Percentiles rank a stretch among this genome's conserved stretches.
Conservation (phyloP, 345 rosid species). For the Eucalyptus sp. region DNA sequence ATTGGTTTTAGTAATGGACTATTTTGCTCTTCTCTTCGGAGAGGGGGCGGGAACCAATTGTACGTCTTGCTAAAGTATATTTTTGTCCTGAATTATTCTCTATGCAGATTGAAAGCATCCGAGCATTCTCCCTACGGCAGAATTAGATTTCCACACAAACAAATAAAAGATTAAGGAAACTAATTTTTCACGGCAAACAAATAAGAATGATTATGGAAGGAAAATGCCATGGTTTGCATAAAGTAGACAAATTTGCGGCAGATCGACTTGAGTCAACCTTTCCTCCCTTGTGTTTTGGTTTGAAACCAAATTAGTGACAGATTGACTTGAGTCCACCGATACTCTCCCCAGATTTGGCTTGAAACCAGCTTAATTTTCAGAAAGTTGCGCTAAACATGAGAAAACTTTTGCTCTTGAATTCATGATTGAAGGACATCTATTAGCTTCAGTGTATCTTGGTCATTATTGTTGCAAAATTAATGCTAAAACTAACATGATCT, state of each 20-base stretch:
- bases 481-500: too few relatives aligned
- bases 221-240: too few relatives aligned
- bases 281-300: neutral
- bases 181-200: too few relatives aligned
- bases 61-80: too few relatives aligned
- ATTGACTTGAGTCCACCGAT: fast-evolving
- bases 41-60: neutral
- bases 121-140: neutral
- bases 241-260: too few relatives aligned
- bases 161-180: neutral
- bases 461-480: too few relatives aligned
- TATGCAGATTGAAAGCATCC: constrained; percentile 48
- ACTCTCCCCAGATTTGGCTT: too few relatives aligned
- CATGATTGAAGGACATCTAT: too few relatives aligned
- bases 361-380: neutral
- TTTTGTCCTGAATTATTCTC: neutral
- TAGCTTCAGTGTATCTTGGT: fast-evolving
- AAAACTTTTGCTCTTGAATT: too few relatives aligned
- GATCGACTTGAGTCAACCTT: neutral
- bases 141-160: neutral
- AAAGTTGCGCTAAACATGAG: too few relatives aligned
- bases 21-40: neutral
- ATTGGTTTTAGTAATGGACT: neutral
- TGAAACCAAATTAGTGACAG: neutral
- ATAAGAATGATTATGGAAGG: neutral